phyloP scores from a whole-genome alignment of 2,329 filamentous ascomycete species.

The Claviceps pazoutovae region DNA sequence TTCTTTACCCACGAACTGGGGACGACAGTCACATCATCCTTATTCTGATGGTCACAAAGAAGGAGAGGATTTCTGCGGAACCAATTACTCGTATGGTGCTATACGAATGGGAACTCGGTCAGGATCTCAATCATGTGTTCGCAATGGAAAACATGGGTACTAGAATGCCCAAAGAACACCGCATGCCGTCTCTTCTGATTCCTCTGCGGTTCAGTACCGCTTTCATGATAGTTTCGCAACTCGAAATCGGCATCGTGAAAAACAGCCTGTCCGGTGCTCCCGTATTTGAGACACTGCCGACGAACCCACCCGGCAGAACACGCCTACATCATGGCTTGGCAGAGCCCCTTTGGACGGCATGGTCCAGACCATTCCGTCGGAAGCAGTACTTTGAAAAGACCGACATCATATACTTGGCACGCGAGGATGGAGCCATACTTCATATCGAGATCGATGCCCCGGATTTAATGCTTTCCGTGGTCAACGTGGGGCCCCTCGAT shows the following conservation, averaged over 20 bases:
- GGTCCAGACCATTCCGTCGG: conserved; percentile 64
- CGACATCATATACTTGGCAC: conserved; percentile 73
- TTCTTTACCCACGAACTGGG: conserved; percentile 56
- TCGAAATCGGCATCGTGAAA: conserved; percentile 41
- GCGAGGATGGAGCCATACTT: conserved; percentile 73
- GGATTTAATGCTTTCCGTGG: conserved; percentile 39
- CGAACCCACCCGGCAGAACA: conserved; percentile 27
- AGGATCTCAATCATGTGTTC: conserved; percentile 32
- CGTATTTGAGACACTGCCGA: conserved; percentile 30
- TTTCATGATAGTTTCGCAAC: conserved; percentile 53
- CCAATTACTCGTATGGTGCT: conserved; percentile 35
- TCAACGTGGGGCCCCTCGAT: conserved; percentile 47
- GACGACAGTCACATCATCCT: conserved; percentile 64
- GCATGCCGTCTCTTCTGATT: conserved; percentile 55
- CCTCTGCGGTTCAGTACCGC: conserved; percentile 57
- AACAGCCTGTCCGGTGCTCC: conserved; percentile 38
- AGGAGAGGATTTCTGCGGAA: conserved; percentile 17
- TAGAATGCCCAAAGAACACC: conserved; percentile 34
- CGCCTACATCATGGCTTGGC: conserved; percentile 31
- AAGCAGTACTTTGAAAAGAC: conserved; percentile 45
- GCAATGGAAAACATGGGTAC: conserved; percentile 34
- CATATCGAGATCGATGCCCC: conserved; percentile 54
- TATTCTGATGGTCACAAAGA: conserved; percentile 44
- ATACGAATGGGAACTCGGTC: conserved; percentile 47
- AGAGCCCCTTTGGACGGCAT: conserved; percentile 62